These are phyloP conservation scores for Neurospora discreta DNA, from an alignment of 495 filamentous ascomycete species.

Conservation along the genomic window DNA sequence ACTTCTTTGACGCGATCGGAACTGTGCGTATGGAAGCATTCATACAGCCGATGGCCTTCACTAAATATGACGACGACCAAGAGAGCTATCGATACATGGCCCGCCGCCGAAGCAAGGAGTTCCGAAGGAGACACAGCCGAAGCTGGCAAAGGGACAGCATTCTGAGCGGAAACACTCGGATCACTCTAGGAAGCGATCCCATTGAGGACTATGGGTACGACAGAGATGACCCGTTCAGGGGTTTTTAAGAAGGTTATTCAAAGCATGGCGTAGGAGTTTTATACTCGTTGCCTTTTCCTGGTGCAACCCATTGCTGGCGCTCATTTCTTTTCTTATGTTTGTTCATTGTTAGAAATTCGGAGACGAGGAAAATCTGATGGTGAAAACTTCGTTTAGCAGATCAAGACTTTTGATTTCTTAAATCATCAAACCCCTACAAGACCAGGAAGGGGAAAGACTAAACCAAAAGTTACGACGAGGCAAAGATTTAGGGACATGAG, in stretches of 20 bases:
- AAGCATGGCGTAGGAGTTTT: not conserved
- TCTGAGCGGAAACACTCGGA: conserved; percentile 32
- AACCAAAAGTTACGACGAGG: not conserved
- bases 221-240: conserved; percentile 37
- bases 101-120: conserved; percentile 37
- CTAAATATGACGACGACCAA: conserved; percentile 33
- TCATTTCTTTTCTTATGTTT: not conserved
- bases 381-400: not conserved
- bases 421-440: not conserved
- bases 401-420: not conserved
- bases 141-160: conserved; percentile 40
- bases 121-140: conserved; percentile 37
- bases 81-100: conserved; percentile 32
- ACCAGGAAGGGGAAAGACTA: not conserved
- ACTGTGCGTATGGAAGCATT: conserved; percentile 98
- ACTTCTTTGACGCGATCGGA: conserved; percentile 69
- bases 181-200: conserved; percentile 22
- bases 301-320: not conserved
- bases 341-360: not conserved
- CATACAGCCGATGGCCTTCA: conserved; percentile 47
- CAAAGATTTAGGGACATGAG: not conserved
- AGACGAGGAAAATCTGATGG: not conserved
- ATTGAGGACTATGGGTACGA: conserved; percentile 33
- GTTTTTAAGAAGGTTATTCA: conserved; percentile 23
- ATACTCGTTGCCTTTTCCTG: not conserved